Evolutionary conservation across 495 filamentous ascomycete genomes (phyloP), one percentile per base, ranked within the genome.

Genomic region (Penicillium coprophilum): DNA sequence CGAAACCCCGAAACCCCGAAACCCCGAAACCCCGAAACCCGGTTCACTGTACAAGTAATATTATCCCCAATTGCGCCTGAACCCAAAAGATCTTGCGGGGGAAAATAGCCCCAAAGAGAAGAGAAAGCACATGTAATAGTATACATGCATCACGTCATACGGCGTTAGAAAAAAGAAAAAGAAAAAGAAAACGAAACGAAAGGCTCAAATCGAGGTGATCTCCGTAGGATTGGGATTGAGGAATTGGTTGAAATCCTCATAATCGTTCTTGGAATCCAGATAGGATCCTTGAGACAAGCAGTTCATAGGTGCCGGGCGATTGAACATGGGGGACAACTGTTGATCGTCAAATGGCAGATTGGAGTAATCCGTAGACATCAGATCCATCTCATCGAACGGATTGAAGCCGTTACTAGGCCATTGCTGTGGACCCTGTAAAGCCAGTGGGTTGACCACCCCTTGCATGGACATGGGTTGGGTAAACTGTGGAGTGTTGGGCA

Each of bases 161-260:
- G 59, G 68, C 63, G 60, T 69, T 64, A 66, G 32, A 54, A 57
- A 53, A 45, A 54, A 46, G 15, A 28, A 43, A 50, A 19, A 45
- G 28, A 13, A 36, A 46, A 49, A 53, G 38, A 41, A 46, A 40
- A 48, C 38, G 39, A 41, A n/a, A n/a, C n/a, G n/a, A n/a, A n/a
- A 43, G 34, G 34, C 36, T 60, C 55, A 76, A 13, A 72, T 70
- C 40, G 74, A 76, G 12, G 76, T 70, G 28, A 78, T 76, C 57
- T 78, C 76, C 41, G 68, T 68, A 8, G 73, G 64, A 52, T 73
- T 77, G 6, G 73, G 68, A 56, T 77, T 77, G 19, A 78, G 54
- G 53, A 71, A 78, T 57, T 78, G 73, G 43, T 71, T 75, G 51
- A 77, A 72, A 55, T 76, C 75, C 24, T 77, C 74, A 52, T 71